Evolutionary conservation across 305 asterid species (phyloP).

Genomic region (Stenogyne calaminthoides): DNA sequence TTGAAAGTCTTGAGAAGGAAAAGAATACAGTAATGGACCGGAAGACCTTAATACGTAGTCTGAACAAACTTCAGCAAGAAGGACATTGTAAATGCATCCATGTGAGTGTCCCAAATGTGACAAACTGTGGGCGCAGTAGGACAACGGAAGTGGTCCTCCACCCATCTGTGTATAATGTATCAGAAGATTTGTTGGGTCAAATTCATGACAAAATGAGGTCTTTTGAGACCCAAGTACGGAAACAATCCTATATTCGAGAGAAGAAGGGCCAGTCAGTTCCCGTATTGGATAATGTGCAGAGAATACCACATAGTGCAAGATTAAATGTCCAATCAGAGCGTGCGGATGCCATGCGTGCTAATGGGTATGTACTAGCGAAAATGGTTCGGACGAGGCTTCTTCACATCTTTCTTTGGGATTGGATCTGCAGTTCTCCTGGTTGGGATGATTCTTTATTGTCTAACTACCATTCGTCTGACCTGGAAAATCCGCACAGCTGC

Average conservation of each 20-base stretch:
- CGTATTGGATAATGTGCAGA: conserved; percentile 63
- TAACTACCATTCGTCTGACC: conserved; percentile 48
- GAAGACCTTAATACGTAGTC: conserved; percentile 73
- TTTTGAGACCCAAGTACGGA: conserved; percentile 68
- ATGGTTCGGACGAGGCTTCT: conserved; percentile 89
- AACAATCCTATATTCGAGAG: conserved; percentile 49
- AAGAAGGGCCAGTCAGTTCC: conserved; percentile 60
- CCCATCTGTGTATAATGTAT: conserved; percentile 57
- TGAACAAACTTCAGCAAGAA: conserved; percentile 84
- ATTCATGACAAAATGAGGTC: conserved; percentile 79
- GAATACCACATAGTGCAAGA: conserved; percentile 51
- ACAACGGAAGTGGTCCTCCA: conserved; percentile 77
- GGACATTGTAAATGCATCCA: conserved; percentile 78
- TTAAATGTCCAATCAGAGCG: conserved; percentile 54
- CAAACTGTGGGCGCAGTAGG: conserved; percentile 76
- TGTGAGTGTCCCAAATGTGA: conserved; percentile 70
- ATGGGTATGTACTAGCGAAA: conserved; percentile 81
- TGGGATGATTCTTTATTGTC: conserved; percentile 58
- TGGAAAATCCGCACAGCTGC: conserved; percentile 80
- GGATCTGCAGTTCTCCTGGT: conserved; percentile 53
- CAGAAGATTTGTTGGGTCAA: conserved; percentile 65
- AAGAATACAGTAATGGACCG: conserved; percentile 67
- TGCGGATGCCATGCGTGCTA: conserved; percentile 66
- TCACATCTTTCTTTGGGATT: conserved; percentile 83
- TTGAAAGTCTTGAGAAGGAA: conserved; percentile 71